Evolutionary conservation across 2,329 filamentous ascomycete species (phyloP), one percentile per base, ranked within the genome.

Genomic region (Lasiodiplodia hormozganensis): DNA sequence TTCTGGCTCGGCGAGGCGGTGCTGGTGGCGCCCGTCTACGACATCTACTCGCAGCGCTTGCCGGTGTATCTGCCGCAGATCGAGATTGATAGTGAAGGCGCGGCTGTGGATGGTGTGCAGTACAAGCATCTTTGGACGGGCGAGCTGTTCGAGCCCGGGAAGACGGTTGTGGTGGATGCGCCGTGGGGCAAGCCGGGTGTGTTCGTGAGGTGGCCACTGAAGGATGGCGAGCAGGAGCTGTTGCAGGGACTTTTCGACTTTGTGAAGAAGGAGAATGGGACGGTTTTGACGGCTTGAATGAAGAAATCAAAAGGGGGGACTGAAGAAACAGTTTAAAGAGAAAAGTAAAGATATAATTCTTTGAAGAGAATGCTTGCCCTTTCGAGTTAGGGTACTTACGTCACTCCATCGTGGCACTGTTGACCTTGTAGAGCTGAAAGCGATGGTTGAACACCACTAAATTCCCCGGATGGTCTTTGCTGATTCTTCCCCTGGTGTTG

Each of bases 101-200:
- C 40, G 21, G 25, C 18, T 0, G 67, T 65, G 12, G 40, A 52
- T 16, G 23, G n/a, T n/a, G 23, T 47, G 6, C 71, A 66, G 1
- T 76, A 73, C 67, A 73, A 71, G 68, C 73, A 74, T 68, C 70
- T 75, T 16, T 76, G 74, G 74, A 73, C 71, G 1, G 72, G 72
- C 0, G 57, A 25, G 31, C 69, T 62, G 56, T 76, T 74, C 47
- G 51, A 66, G 10, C 73, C 72, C 2, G 74, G 74, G 16, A 71
- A 73, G 47, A 70, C 72, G 18, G 69, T 73, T 3, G 70, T 53
- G 11, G 72, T 76, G 2, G 62, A 72, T n/a, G 70, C 74, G 31
- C 74, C 74, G 11, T 74, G 71, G 62, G 74, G 74, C 2, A 72
- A 75, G 68, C 74, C 74, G 31, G 73, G 74, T 1, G 73, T 76